Conservation (phyloP, 208 protist species). For the Balamuthia mandrillaris region DNA sequence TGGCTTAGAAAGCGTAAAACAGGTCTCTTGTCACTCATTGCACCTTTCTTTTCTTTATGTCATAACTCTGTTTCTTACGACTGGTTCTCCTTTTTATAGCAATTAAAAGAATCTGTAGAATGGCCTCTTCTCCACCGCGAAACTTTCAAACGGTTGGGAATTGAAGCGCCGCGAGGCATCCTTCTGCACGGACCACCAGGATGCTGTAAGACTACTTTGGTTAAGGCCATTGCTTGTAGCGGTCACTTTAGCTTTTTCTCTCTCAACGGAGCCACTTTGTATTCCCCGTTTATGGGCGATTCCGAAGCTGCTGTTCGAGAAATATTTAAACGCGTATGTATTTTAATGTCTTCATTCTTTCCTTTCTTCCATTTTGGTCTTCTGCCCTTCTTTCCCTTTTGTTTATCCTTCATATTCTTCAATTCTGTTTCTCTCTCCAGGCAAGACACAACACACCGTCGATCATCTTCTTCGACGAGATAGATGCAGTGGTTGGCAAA, state of each 20-base stretch:
- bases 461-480: constrained; percentile 91
- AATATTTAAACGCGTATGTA: constrained; percentile 51
- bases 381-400: neutral
- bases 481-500: constrained; percentile 83
- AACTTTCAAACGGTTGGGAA: constrained; percentile 38
- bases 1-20: constrained; percentile 54
- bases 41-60: no score
- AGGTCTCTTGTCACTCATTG: no score
- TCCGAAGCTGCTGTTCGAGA: constrained; percentile 83
- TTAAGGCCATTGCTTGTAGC: constrained; percentile 52
- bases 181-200: constrained; percentile 92
- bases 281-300: constrained; percentile 90
- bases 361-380: neutral
- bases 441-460: constrained; percentile 80
- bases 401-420: neutral
- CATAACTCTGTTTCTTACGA: no score
- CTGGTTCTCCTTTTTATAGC: neutral
- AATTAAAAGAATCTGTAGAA: constrained; percentile 58
- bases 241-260: constrained; percentile 50
- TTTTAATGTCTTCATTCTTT: neutral
- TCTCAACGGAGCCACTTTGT: constrained; percentile 58
- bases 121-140: constrained; percentile 54
- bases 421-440: constrained; percentile 64
- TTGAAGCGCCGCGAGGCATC: constrained; percentile 77
- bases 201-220: constrained; percentile 81